These are phyloP conservation scores for Fusarium hostae DNA, from an alignment of 2,329 filamentous ascomycete species.

Conservation along the genomic window DNA sequence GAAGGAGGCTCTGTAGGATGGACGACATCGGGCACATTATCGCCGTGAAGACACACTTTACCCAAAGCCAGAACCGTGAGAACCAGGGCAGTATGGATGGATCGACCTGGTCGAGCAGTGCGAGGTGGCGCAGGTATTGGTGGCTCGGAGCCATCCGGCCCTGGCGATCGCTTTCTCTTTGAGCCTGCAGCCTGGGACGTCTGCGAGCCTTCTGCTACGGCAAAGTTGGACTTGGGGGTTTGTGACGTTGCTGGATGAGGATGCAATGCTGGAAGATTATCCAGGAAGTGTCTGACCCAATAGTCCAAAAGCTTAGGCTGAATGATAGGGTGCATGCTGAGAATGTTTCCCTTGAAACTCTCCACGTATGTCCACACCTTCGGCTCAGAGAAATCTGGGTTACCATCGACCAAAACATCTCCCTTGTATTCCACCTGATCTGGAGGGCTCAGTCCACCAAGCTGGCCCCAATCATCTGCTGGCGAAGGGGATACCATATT, in stretches of 20 bases:
- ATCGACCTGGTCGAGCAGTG: slow-evolving; percentile 66
- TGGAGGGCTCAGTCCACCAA: slow-evolving; percentile 62
- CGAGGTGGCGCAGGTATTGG: slow-evolving; percentile 49
- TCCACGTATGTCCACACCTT: slow-evolving; percentile 65
- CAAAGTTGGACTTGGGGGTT: slow-evolving; percentile 47
- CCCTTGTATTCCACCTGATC: slow-evolving; percentile 54
- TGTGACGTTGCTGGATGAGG: slow-evolving; percentile 43
- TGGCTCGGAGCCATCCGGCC: slow-evolving; percentile 49
- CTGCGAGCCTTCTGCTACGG: slow-evolving; percentile 43
- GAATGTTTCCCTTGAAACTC: slow-evolving; percentile 69
- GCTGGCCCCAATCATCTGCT: slow-evolving; percentile 67
- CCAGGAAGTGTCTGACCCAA: slow-evolving; percentile 64
- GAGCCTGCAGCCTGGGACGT: slow-evolving; percentile 45
- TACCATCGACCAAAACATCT: slow-evolving; percentile 56
- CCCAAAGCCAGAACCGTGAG: slow-evolving; percentile 87
- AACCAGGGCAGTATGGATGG: slow-evolving; percentile 82
- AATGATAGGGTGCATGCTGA: slow-evolving; percentile 74
- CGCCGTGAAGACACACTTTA: slow-evolving; percentile 75
- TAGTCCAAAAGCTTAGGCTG: slow-evolving; percentile 63
- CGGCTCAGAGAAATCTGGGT: slow-evolving; percentile 63
- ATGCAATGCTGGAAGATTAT: slow-evolving; percentile 54
- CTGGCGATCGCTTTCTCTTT: slow-evolving; percentile 70
- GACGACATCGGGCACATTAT: slow-evolving; percentile 68
- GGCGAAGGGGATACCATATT: slow-evolving; percentile 64
- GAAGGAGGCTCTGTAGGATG: slow-evolving; percentile 45